phyloP scores from a whole-genome alignment of 2,329 filamentous ascomycete species.

The Claviceps capensis region DNA sequence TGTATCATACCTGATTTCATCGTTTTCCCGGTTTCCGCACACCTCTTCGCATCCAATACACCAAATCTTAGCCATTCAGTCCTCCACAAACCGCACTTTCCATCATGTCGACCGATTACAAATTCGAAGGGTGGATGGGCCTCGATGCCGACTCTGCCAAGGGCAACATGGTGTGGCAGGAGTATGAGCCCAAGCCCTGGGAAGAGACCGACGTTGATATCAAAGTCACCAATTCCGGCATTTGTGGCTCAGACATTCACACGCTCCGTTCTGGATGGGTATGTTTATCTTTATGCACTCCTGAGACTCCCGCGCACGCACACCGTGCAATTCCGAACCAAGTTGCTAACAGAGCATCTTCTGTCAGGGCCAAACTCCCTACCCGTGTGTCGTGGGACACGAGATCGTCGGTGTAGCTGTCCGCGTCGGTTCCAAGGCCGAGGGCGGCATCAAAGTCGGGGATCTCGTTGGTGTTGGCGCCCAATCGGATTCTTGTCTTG shows the following conservation, averaged over 20 bases:
- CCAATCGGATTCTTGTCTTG: constrained; percentile 41
- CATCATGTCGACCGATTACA: constrained; percentile 21
- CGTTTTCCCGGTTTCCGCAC: background rate
- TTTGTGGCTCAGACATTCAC: constrained; percentile 51
- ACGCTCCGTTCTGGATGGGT: constrained; percentile 41
- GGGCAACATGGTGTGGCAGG: constrained; percentile 40
- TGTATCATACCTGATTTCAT: too few species aligned
- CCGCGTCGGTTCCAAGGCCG: constrained; percentile 35
- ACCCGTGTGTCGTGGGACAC: constrained; percentile 45
- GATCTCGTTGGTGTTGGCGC: constrained; percentile 52
- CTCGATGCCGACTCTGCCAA: constrained; percentile 25
- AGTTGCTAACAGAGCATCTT: background rate
- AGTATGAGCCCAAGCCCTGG: constrained; percentile 51
- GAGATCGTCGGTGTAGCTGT: constrained; percentile 50
- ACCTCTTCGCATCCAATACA: too few species aligned
- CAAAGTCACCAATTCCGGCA: constrained; percentile 49
- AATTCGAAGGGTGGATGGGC: constrained; percentile 39
- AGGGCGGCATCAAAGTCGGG: constrained; percentile 38
- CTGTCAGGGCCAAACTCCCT: constrained; percentile 8
- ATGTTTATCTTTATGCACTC: background rate
- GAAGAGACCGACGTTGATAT: constrained; percentile 54
- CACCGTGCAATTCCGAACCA: background rate
- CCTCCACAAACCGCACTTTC: background rate
- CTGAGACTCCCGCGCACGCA: background rate
- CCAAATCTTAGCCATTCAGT: too few species aligned